These are phyloP conservation scores for Vachellia pachyceras DNA, from an alignment of 306 rosid species.

Conservation along the genomic window DNA sequence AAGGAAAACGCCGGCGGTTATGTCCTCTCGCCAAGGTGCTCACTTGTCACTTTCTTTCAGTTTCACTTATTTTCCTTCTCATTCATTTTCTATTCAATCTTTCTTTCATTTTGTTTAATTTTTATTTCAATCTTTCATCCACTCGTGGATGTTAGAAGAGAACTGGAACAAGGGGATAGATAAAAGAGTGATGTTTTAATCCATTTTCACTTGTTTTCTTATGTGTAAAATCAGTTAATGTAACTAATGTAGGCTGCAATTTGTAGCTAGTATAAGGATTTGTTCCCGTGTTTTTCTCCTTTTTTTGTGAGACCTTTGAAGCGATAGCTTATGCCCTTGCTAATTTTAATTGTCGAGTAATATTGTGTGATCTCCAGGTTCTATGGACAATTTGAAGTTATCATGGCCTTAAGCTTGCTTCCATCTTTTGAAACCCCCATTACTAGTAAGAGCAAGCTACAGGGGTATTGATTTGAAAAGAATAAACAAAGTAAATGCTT, in stretches of 20 bases:
- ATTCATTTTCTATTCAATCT: not conserved
- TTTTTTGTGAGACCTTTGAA: not conserved
- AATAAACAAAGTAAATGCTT: not conserved
- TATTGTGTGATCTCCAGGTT: slow-evolving; percentile 1
- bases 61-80: not conserved
- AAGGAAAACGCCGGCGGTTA: not conserved
- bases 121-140: not conserved
- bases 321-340: not conserved
- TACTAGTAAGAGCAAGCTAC: not conserved
- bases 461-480: slow-evolving; percentile 1
- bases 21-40: not conserved
- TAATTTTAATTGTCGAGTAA: not conserved
- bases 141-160: not conserved
- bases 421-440: not conserved
- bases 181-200: not conserved
- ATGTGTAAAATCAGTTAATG: not conserved
- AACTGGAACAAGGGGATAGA: not conserved
- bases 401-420: slow-evolving; percentile 14
- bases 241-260: not conserved
- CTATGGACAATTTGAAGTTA: slow-evolving; percentile 2
- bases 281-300: not conserved
- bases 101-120: no score
- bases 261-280: not conserved
- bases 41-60: not conserved
- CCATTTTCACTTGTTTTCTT: not conserved